Evolutionary conservation across 164 flowering plant genomes (phyloP).

Genomic region (Dillenia turbinata): DNA sequence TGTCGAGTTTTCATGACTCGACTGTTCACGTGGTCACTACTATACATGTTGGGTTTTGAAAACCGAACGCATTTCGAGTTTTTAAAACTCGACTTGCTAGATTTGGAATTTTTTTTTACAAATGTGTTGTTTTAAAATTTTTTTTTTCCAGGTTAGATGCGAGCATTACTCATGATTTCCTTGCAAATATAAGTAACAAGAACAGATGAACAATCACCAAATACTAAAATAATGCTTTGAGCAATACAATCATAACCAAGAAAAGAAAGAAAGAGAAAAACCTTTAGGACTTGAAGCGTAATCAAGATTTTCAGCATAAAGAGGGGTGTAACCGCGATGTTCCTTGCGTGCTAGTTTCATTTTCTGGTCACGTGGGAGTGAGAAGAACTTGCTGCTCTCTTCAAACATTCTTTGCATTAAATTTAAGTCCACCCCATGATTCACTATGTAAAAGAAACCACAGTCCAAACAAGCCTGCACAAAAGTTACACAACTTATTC

Average conservation of each 20-base stretch:
- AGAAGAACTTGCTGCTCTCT: conserved; percentile 63
- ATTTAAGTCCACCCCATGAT: conserved; percentile 76
- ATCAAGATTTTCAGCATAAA: conserved; percentile 68
- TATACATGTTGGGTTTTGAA: no score
- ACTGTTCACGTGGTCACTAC: no score
- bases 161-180: no score
- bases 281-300: conserved; percentile 47
- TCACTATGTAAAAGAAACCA: conserved; percentile 86
- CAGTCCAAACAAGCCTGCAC: conserved; percentile 65
- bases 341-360: conserved; percentile 48
- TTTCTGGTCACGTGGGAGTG: conserved; percentile 64
- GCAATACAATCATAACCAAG: background rate
- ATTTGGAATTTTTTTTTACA: no score
- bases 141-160: no score
- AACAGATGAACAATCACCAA: background rate
- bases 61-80: no score
- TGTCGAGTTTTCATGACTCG: no score
- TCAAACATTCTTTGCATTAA: conserved; percentile 45
- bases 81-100: no score
- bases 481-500: background rate
- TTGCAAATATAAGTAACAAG: background rate
- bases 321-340: conserved; percentile 63
- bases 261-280: conserved; percentile 10
- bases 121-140: no score
- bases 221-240: background rate